phyloP scores from a whole-genome alignment of 176 grass and related monocot genomes.

The Elaeis guineensis region DNA sequence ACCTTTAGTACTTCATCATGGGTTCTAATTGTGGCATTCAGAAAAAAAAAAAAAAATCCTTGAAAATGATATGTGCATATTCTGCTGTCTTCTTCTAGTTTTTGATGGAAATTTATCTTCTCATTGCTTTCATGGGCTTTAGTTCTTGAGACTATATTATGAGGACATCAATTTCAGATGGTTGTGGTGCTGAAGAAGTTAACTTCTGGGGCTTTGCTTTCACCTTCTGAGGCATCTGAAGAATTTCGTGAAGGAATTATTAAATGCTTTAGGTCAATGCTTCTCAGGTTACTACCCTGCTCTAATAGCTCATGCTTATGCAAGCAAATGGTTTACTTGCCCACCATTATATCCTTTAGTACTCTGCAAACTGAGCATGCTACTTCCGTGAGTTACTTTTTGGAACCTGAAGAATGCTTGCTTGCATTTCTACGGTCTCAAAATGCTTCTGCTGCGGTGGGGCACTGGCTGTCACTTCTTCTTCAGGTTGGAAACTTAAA shows the following conservation, averaged over 20 bases:
- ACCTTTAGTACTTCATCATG: too few relatives aligned
- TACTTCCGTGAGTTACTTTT: slow-evolving; percentile 16
- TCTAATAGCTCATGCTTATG: slow-evolving; percentile 43
- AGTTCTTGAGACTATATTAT: not conserved
- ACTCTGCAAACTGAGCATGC: slow-evolving; percentile 5
- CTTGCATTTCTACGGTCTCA: slow-evolving; percentile 75
- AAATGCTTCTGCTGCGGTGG: slow-evolving; percentile 78
- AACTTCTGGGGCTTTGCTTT: slow-evolving; percentile 69
- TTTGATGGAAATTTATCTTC: not conserved
- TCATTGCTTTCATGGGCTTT: slow-evolving; percentile 1
- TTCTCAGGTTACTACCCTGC: slow-evolving; percentile 70
- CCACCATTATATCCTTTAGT: slow-evolving; percentile 26
- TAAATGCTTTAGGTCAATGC: slow-evolving; percentile 72
- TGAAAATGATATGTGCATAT: too few relatives aligned
- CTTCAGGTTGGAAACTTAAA: slow-evolving; percentile 44
- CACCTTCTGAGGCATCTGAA: slow-evolving; percentile 66
- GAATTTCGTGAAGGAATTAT: slow-evolving; percentile 76
- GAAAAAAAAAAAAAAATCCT: too few relatives aligned
- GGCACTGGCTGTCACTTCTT: slow-evolving; percentile 90
- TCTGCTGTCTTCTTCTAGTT: too few relatives aligned
- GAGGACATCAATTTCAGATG: slow-evolving; percentile 38
- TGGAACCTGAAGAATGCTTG: slow-evolving; percentile 57
- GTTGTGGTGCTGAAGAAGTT: slow-evolving; percentile 67
- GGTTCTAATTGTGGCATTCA: too few relatives aligned
- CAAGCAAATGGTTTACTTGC: slow-evolving; percentile 41